Conservation (phyloP, 768 basidiomycete genomes). For the Floccularia luteovirens region DNA sequence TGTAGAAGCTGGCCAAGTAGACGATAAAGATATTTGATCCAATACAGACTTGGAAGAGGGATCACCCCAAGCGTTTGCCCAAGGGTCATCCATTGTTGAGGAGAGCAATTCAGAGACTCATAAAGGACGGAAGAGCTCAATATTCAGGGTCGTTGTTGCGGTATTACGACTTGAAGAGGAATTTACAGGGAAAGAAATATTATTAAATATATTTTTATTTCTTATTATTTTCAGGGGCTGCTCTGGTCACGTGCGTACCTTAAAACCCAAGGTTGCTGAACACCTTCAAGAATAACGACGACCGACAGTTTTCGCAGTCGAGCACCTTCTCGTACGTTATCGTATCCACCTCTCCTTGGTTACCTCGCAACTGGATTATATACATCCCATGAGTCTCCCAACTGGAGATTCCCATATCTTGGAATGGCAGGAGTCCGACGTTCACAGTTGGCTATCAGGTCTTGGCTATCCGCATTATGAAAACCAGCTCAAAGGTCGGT, state of each 20-base stretch:
- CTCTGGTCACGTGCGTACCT: no score
- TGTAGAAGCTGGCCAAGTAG: not conserved
- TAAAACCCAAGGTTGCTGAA: no score
- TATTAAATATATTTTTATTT: no score
- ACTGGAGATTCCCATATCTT: constrained; percentile 30
- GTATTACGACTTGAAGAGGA: no score
- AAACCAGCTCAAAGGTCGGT: constrained; percentile 66
- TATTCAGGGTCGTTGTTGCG: no score
- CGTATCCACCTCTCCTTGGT: not conserved
- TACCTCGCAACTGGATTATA: not conserved
- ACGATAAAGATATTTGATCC: not conserved
- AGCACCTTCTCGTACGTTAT: not conserved
- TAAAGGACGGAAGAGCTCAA: no score
- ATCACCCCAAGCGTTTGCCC: constrained; percentile 66
- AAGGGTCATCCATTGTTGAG: constrained; percentile 62
- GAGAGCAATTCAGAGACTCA: no score
- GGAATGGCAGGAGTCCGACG: constrained; percentile 74
- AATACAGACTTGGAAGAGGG: constrained; percentile 20
- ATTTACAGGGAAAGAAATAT: no score
- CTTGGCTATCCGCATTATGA: constrained; percentile 87
- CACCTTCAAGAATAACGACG: no score
- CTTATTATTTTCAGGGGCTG: no score
- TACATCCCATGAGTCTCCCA: constrained; percentile 23
- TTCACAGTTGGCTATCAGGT: constrained; percentile 68
- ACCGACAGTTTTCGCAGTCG: not conserved